These are phyloP conservation scores for Tolypocladium capitatum DNA, from an alignment of 2,329 filamentous ascomycete species.

Conservation along the genomic window DNA sequence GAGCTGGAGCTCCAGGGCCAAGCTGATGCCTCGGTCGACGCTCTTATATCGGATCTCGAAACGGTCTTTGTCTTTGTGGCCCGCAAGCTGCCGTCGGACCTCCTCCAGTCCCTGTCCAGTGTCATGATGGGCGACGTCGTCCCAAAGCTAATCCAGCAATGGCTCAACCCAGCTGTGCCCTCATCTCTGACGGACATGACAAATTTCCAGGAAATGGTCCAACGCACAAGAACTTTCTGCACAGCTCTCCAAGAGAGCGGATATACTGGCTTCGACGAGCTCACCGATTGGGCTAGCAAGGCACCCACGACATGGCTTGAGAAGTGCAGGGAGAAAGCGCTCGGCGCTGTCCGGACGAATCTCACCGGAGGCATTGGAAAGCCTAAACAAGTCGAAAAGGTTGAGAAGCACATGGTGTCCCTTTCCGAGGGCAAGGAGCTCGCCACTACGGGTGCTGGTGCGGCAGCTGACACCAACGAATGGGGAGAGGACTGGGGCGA, in stretches of 20 bases:
- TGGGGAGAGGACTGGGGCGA: slow-evolving; percentile 70
- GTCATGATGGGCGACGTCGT: slow-evolving; percentile 59
- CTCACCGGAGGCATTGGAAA: slow-evolving; percentile 54
- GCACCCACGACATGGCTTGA: slow-evolving; percentile 75
- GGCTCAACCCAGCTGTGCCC: slow-evolving; percentile 68
- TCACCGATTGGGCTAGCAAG: slow-evolving; percentile 69
- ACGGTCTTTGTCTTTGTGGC: slow-evolving; percentile 38
- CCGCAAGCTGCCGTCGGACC: slow-evolving; percentile 35
- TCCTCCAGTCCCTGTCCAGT: slow-evolving; percentile 48
- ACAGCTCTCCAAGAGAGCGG: slow-evolving; percentile 44
- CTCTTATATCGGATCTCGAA: slow-evolving; percentile 41
- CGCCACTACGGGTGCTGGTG: slow-evolving; percentile 35
- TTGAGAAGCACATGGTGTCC: slow-evolving; percentile 72
- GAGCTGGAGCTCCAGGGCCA: slow-evolving; percentile 28
- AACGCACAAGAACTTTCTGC: slow-evolving; percentile 51
- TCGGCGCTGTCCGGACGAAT: slow-evolving; percentile 60
- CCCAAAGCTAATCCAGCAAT: slow-evolving; percentile 54
- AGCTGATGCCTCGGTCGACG: slow-evolving; percentile 31
- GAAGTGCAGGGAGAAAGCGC: slow-evolving; percentile 65
- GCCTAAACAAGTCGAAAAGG: slow-evolving; percentile 61
- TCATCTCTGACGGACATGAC: slow-evolving; percentile 57
- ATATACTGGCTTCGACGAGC: slow-evolving; percentile 48
- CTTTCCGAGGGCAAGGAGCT: slow-evolving; percentile 53
- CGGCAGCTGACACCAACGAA: slow-evolving; percentile 38
- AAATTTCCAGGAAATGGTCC: slow-evolving; percentile 58